These are phyloP conservation scores for Zymoseptoria ardabiliae DNA, from an alignment of 2,329 filamentous ascomycete species.

Conservation along the genomic window DNA sequence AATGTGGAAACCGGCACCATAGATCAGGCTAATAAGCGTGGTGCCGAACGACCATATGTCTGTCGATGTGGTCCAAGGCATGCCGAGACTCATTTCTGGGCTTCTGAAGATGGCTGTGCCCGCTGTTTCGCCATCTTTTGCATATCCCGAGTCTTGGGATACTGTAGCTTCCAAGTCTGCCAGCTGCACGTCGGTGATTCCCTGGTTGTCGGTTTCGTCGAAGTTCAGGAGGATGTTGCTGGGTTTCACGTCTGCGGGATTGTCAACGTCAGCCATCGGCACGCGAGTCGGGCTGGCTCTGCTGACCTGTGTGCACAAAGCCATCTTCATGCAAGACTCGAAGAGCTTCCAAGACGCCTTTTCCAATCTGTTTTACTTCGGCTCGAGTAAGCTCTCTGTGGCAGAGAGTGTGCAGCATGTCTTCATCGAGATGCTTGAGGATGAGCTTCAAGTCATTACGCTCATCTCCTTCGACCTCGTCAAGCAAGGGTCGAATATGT, in stretches of 20 bases:
- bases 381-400: not conserved
- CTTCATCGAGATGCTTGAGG: constrained; percentile 4
- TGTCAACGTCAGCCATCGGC: not conserved
- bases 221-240: constrained; percentile 33
- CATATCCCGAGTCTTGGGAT: constrained; percentile 13
- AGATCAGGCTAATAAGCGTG: constrained; percentile 27
- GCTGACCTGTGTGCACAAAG: constrained; percentile 23
- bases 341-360: constrained; percentile 19
- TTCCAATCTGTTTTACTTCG: constrained; percentile 14
- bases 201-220: constrained; percentile 12
- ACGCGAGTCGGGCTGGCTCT: not conserved
- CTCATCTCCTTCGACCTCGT: constrained; percentile 1
- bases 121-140: constrained; percentile 22
- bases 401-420: not conserved
- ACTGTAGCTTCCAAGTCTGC: constrained; percentile 7
- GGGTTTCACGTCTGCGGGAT: constrained; percentile 26
- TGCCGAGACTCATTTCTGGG: constrained; percentile 27
- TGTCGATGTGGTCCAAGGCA: constrained; percentile 31
- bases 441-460: not conserved
- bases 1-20: constrained; percentile 20
- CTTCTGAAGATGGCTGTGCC: constrained; percentile 33
- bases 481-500: constrained; percentile 7
- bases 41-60: constrained; percentile 37
- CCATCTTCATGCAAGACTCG: constrained; percentile 22
- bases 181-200: constrained; percentile 29